Evolutionary conservation across 2,329 filamentous ascomycete genomes (phyloP), one percentile per base, ranked within the genome.

Genomic region (Colletotrichum sublineola): DNA sequence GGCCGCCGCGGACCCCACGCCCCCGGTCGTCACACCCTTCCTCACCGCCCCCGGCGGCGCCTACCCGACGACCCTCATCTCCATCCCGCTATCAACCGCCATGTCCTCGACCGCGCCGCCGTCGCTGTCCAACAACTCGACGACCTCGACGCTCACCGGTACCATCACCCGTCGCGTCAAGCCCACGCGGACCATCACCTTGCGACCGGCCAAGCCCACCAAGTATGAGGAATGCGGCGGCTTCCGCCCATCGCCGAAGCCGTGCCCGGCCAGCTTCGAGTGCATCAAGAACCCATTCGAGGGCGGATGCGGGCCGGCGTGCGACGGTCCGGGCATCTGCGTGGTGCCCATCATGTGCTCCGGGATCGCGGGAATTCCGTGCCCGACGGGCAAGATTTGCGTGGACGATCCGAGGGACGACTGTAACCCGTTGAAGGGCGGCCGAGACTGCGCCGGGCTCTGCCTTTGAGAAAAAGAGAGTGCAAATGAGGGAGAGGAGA

Each of bases 241-340:
- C 6, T 74, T 76, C 56, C 74, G 72, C 1, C 12, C 71, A 18
- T 68, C 70, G 14, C 80, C 80, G 8, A 62, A 69, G 0, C 57
- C 68, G 0, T 83, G 81, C 74, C 69, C 75, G 40, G 67, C 68
- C 24, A 74, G 74, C 14, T 74, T 74, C 2, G 67, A 73, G 2
- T 84, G 82, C 64, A 69, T 77, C 18, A 77, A 82, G 67, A 81
- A 84, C 36, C 81, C 82, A 14, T 78, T 81, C 48, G 58, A 42
- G 6, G 12, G 76, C 75, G 40, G 71, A 33, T 82, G 81, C 53
- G 81, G 81, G 9, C 74, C 81, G 77, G 78, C 81, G 4, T 82
- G 81, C 65, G 81, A 82, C 53, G 63, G 29, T 8, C 78, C 78
- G 0, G 81, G 81, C 1, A 81, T 83, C 33, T 83, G 79, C 56